phyloP scores from a whole-genome alignment of 2,329 filamentous ascomycete species.

The Botrytis fabae region DNA sequence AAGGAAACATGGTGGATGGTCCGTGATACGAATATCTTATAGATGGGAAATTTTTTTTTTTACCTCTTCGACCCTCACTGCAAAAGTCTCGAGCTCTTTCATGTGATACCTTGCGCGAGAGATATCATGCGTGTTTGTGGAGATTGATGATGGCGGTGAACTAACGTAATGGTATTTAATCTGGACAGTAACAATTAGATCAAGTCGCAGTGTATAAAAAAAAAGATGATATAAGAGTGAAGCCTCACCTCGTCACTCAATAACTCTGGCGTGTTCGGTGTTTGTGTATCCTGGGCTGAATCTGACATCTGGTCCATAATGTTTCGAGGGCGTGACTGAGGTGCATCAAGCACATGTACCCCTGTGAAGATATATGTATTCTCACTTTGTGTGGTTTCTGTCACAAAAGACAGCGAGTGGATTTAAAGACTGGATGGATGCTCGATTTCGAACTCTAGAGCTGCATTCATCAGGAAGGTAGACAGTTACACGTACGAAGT shows the following conservation, averaged over 20 bases:
- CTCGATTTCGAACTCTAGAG: conserved; percentile 7
- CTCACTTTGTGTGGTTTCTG: neutral
- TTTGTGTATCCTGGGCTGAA: conserved; percentile 20
- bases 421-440: conserved; percentile 13
- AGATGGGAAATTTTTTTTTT: conserved; percentile 2
- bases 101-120: conserved; percentile 28
- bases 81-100: conserved; percentile 26
- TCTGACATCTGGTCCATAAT: conserved; percentile 22
- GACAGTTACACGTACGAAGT: conserved; percentile 17
- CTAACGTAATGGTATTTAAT: conserved; percentile 16
- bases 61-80: conserved; percentile 26
- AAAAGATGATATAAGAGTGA: neutral
- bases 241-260: conserved; percentile 23
- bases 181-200: neutral
- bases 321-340: conserved; percentile 12
- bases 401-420: neutral
- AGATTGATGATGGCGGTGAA: conserved; percentile 23
- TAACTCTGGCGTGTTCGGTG: conserved; percentile 22
- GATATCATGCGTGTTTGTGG: conserved; percentile 27
- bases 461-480: conserved; percentile 12
- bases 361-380: conserved; percentile 23
- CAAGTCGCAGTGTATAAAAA: conserved; percentile 10
- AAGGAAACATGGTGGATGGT: conserved; percentile 13
- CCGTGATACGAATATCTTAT: conserved; percentile 17
- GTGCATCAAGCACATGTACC: conserved; percentile 24